Conservation (phyloP, 768 basidiomycete genomes). For the Tephrocybe sp. region DNA sequence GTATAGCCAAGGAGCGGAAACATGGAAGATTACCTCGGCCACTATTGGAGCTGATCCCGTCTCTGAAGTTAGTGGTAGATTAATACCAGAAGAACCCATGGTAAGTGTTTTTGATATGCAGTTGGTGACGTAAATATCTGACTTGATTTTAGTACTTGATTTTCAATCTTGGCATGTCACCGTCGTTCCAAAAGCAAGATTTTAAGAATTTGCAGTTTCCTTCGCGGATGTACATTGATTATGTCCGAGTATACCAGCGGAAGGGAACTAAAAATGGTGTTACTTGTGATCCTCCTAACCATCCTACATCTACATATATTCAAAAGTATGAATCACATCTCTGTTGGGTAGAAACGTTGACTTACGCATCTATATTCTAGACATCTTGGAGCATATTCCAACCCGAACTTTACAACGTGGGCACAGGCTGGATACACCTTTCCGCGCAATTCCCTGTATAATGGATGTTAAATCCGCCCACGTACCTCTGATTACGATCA, state of each 20-base stretch:
- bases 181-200: slow-evolving; percentile 72
- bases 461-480: slow-evolving; percentile 33
- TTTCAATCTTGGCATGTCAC: slow-evolving; percentile 81
- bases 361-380: slow-evolving; percentile 20
- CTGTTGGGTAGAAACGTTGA: neutral
- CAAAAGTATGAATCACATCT: slow-evolving; percentile 38
- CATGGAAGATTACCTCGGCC: slow-evolving; percentile 70
- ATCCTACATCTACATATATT: slow-evolving; percentile 84
- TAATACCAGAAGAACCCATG: slow-evolving; percentile 94
- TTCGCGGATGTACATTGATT: slow-evolving; percentile 80
- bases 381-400: slow-evolving; percentile 56
- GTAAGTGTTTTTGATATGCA: slow-evolving; percentile 38
- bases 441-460: slow-evolving; percentile 60
- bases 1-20: slow-evolving; percentile 60
- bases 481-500: neutral
- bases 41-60: slow-evolving; percentile 65
- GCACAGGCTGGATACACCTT: slow-evolving; percentile 67
- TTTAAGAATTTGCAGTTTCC: slow-evolving; percentile 76
- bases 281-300: slow-evolving; percentile 75
- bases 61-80: slow-evolving; percentile 56
- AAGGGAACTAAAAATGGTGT: slow-evolving; percentile 63
- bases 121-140: slow-evolving; percentile 9
- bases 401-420: slow-evolving; percentile 90
- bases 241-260: slow-evolving; percentile 86
- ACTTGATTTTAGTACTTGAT: slow-evolving; percentile 60